phyloP scores from a whole-genome alignment of 2,329 filamentous ascomycete genomes.

The Dryadomyces quercivorus region DNA sequence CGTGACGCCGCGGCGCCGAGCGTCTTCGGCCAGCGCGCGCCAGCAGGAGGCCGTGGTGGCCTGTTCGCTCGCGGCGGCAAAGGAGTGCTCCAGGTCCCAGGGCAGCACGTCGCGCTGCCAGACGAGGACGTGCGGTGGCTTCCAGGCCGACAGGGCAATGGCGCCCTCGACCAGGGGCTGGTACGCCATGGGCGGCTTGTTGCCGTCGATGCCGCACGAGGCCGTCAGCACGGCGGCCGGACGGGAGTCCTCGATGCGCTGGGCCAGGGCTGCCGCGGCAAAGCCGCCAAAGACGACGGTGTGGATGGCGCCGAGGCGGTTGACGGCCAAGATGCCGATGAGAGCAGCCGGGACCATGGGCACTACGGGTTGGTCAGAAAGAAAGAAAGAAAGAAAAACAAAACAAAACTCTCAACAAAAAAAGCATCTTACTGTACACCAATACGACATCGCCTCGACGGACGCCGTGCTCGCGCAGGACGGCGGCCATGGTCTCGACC shows the following conservation, averaged over 20 bases:
- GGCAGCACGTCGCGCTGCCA: conserved; percentile 72
- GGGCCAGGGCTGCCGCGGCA: conserved; percentile 65
- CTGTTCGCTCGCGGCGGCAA: conserved; percentile 46
- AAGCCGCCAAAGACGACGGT: conserved; percentile 92
- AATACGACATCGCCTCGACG: conserved; percentile 76
- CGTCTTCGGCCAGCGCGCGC: conserved; percentile 64
- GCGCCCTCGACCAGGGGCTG: conserved; percentile 65
- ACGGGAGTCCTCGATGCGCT: conserved; percentile 73
- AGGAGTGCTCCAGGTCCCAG: conserved; percentile 52
- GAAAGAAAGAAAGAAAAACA: conserved; percentile 16
- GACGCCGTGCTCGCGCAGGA: conserved; percentile 71
- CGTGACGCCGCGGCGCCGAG: conserved; percentile 50
- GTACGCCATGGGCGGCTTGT: conserved; percentile 70
- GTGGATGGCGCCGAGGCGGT: conserved; percentile 75
- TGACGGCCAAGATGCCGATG: conserved; percentile 74
- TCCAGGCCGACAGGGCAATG: conserved; percentile 52
- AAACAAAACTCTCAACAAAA: too few relatives aligned
- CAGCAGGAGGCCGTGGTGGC: conserved; percentile 30
- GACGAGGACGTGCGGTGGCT: conserved; percentile 61
- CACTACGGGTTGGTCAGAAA: conserved; percentile 39
- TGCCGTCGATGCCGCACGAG: conserved; percentile 82
- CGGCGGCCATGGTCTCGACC: conserved; percentile 71
- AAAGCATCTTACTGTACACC: conserved; percentile 79
- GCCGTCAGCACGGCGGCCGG: conserved; percentile 73
- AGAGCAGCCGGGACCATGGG: conserved; percentile 88